These are phyloP conservation scores for Phytophthora quininea DNA, from an alignment of 352 stramenopile species.

Conservation along the genomic window DNA sequence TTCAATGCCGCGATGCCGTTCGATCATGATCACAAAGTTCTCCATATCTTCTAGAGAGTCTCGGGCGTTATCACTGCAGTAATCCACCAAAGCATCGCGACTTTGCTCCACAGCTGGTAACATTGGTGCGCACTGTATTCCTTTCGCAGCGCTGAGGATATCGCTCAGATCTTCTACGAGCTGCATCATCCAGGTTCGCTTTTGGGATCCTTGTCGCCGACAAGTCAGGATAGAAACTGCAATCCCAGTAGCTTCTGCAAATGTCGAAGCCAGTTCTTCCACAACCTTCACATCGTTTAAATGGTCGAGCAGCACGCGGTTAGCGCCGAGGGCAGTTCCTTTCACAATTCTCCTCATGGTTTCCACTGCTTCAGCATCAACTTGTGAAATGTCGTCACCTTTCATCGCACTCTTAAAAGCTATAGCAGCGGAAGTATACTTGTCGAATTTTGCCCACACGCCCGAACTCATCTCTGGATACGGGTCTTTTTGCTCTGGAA, in stretches of 20 bases:
- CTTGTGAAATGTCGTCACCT: neutral
- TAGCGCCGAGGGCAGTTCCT: neutral
- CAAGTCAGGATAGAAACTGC: slow-evolving; percentile 3
- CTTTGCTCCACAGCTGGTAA: neutral
- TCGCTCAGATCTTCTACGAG: neutral
- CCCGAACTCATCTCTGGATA: neutral
- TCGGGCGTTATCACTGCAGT: neutral
- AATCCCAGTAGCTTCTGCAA: neutral
- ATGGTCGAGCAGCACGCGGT: neutral
- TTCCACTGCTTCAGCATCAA: neutral
- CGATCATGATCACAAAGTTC: neutral
- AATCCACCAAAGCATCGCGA: neutral
- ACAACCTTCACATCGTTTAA: neutral
- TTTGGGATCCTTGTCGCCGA: neutral
- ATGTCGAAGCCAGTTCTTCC: neutral
- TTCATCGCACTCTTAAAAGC: neutral
- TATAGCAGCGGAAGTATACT: neutral
- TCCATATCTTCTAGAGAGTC: neutral
- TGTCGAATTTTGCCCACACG: neutral
- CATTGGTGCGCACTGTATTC: neutral
- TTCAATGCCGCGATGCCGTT: neutral
- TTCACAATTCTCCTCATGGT: neutral
- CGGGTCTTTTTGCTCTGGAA: neutral
- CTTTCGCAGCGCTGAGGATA: neutral
- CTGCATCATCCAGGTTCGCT: neutral